phyloP scores from a whole-genome alignment of 1,284 basidiomycete genomes.

The Boletellus dicymbophilus region DNA sequence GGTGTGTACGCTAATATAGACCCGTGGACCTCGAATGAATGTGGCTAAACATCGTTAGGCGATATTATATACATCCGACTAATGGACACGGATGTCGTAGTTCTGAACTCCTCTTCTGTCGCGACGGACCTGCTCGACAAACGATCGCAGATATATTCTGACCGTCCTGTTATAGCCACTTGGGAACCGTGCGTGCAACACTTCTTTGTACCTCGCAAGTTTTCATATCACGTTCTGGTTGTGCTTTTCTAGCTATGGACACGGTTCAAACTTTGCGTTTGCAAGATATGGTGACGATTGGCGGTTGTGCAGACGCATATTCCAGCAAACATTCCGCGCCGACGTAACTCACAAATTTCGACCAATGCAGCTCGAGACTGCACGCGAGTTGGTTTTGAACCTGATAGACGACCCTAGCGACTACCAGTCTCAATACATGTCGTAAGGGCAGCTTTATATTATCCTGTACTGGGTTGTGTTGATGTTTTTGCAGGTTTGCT shows the following conservation, averaged over 20 bases:
- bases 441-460: background rate
- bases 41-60: no score
- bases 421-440: conserved; percentile 4
- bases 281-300: conserved; percentile 9
- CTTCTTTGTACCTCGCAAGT: no score
- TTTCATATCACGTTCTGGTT: background rate
- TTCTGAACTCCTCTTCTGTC: conserved; percentile 7
- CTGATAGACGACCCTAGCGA: conserved; percentile 7
- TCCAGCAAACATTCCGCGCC: conserved; percentile 10
- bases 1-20: no score
- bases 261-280: conserved; percentile 4
- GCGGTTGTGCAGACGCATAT: conserved; percentile 11
- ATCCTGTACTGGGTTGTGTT: background rate
- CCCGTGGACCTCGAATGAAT: no score
- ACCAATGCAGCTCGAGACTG: conserved; percentile 14
- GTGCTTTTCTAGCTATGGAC: conserved; percentile 6
- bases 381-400: conserved; percentile 6
- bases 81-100: conserved; percentile 14
- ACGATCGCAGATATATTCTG: conserved; percentile 13
- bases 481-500: conserved; percentile 1
- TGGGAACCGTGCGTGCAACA: conserved; percentile 10
- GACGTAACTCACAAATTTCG: conserved; percentile 3
- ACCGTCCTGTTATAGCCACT: conserved; percentile 15
- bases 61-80: conserved; percentile 10
- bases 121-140: conserved; percentile 17